These are phyloP conservation scores for Talaromyces wortmannii DNA, from an alignment of 495 filamentous ascomycete species.

Conservation along the genomic window DNA sequence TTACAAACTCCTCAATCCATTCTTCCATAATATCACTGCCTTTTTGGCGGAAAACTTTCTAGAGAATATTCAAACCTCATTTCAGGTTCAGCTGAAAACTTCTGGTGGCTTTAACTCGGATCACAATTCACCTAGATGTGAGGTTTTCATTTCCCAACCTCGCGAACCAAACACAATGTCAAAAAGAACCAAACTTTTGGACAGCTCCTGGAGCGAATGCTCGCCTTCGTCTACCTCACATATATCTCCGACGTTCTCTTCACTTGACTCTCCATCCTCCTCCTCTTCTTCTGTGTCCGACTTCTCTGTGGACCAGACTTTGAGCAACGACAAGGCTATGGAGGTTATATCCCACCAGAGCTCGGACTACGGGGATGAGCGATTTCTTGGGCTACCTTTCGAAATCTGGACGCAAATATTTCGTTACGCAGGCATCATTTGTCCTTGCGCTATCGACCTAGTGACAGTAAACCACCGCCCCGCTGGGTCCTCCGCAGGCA, in stretches of 20 bases:
- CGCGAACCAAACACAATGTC: background rate
- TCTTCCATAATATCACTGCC: too few relatives aligned
- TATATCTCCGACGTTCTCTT: too few relatives aligned
- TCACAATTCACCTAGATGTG: too few relatives aligned
- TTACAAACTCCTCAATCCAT: too few relatives aligned
- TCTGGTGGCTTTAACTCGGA: too few relatives aligned
- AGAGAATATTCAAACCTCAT: too few relatives aligned
- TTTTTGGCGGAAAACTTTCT: too few relatives aligned
- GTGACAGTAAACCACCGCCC: background rate
- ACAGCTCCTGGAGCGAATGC: background rate
- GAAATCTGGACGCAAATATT: slow-evolving; percentile 1
- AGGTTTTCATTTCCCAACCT: too few relatives aligned
- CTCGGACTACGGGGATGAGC: background rate
- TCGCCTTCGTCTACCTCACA: too few relatives aligned
- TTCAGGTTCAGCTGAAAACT: too few relatives aligned
- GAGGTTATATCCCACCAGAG: background rate
- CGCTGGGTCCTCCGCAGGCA: background rate
- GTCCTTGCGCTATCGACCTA: background rate
- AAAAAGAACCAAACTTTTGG: background rate
- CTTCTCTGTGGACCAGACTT: background rate
- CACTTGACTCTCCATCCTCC: background rate
- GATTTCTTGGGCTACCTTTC: background rate
- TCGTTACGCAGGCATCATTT: background rate
- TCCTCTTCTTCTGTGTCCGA: background rate
- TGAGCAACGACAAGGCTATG: background rate